These are phyloP conservation scores for Sphagnum tenellum DNA, from an alignment of 225 moss, liverwort and hornwort species.

Conservation along the genomic window DNA sequence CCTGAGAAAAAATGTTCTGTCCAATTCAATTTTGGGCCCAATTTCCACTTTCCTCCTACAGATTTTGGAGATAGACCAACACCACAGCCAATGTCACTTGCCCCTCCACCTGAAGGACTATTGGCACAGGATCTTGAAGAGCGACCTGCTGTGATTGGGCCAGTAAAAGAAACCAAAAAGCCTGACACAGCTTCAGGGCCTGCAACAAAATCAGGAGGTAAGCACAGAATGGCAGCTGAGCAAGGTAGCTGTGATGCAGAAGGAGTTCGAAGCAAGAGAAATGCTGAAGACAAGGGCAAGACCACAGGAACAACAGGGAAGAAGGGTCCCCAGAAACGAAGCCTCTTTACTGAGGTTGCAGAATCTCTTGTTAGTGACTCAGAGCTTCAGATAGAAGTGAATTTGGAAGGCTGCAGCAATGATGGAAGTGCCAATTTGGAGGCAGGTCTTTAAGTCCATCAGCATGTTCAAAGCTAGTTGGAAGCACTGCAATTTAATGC, in stretches of 20 bases:
- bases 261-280: conserved; percentile 42
- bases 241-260: conserved; percentile 32
- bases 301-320: conserved; percentile 32
- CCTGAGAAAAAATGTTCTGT: conserved; percentile 72
- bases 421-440: conserved; percentile 45
- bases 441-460: conserved; percentile 11
- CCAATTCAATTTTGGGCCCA: conserved; percentile 92
- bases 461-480: no score
- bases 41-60: conserved; percentile 55
- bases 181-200: conserved; percentile 16
- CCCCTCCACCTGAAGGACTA: conserved; percentile 57
- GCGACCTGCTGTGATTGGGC: conserved; percentile 33
- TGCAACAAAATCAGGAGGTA: conserved; percentile 33
- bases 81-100: conserved; percentile 75
- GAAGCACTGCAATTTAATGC: no score
- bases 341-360: conserved; percentile 18
- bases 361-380: conserved; percentile 37
- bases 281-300: conserved; percentile 36
- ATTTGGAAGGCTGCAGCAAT: conserved; percentile 45
- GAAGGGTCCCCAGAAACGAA: conserved; percentile 23
- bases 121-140: conserved; percentile 38
- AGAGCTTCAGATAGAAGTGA: conserved; percentile 42
- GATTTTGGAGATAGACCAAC: conserved; percentile 70
- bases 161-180: conserved; percentile 32
- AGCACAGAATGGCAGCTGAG: conserved; percentile 70